These are phyloP conservation scores for Naganishia randhawae DNA, from an alignment of 768 basidiomycete species.

Conservation along the genomic window DNA sequence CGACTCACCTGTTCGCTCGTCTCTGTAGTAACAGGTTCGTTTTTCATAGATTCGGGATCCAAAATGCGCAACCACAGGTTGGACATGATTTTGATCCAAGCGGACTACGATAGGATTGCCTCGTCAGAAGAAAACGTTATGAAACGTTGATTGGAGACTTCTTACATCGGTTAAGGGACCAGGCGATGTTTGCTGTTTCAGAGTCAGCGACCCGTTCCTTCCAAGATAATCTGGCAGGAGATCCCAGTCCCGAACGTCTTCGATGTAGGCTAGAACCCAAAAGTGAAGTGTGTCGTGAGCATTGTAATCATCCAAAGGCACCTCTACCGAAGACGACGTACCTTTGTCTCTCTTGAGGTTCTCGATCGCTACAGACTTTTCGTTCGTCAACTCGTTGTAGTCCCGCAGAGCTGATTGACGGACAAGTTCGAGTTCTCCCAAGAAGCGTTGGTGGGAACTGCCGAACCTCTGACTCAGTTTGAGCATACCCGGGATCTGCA, in stretches of 20 bases:
- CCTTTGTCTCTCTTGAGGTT: conserved; percentile 18
- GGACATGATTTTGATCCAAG: conserved; percentile 4
- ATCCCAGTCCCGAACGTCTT: conserved; percentile 32
- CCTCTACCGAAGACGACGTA: not conserved
- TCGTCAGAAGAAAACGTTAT: not conserved
- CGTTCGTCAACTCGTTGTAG: conserved; percentile 21
- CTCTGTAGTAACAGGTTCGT: not conserved
- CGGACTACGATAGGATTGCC: not conserved
- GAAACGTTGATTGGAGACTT: not conserved
- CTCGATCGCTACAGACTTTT: conserved; percentile 5
- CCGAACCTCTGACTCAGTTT: conserved; percentile 21
- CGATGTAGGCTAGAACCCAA: not conserved
- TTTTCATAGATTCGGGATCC: not conserved
- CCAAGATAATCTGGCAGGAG: conserved; percentile 27
- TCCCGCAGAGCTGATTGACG: conserved; percentile 27
- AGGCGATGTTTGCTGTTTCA: conserved; percentile 8
- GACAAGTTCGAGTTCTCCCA: conserved; percentile 28
- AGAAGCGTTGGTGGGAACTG: conserved; percentile 26
- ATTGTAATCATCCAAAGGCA: not conserved
- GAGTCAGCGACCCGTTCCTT: not conserved
- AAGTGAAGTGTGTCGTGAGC: not conserved
- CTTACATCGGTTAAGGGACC: conserved; percentile 20
- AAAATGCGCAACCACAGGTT: conserved; percentile 1
- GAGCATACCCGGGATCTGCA: conserved; percentile 28
- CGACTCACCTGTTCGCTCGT: conserved; percentile 5